Evolutionary conservation across 192 early-diverging fungal genomes (phyloP), one percentile per base, ranked within the genome.

Genomic region (Coemansia sp.): DNA sequence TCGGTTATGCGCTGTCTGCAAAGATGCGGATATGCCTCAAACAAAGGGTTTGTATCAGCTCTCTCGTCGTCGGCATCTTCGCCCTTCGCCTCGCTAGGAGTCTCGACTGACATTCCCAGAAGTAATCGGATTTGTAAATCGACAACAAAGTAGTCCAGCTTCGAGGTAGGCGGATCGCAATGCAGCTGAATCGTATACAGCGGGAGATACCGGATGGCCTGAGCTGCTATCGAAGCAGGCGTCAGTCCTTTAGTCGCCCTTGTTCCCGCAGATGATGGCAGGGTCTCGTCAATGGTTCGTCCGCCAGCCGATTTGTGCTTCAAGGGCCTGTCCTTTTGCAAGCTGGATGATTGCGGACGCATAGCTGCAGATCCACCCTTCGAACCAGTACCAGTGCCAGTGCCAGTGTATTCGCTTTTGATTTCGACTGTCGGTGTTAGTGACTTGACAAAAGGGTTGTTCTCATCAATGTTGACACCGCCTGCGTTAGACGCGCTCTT

Each of bases 161-260:
- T 75, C 7, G 72, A 74, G 4, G 57, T 69, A 29, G 62, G 58
- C 10, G 78, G 71, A 33, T 81, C 83, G 16, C 68, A 56, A 30
- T 63, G 71, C 28, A 89, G 74, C 56, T 89, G 88, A 22, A 91
- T 86, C n/a, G 89, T 91, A 59, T 89, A 91, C 33, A 91, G 68
- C 7, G 87, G 88, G 33, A 88, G 62, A 52, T 84, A 89, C 6
- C 85, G 83, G 25, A 87, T 84, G 6, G 89, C 85, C 48, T 69
- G 71, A n/a, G 71, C 77, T 4, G 77, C 77, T 12, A 78, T 78
- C 1, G 70, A 68, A 7, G 67, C 56, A 28, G 69, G 72, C 18
- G 77, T 71, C 49, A 70, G 51, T 2, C 11, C 5, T 14, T 14
- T 45, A 14, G 42, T 61, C 32, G 11, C 55, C 62, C 30, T 68